Conservation (phyloP, 208 protist species). For the Crithidia fasciculata region DNA sequence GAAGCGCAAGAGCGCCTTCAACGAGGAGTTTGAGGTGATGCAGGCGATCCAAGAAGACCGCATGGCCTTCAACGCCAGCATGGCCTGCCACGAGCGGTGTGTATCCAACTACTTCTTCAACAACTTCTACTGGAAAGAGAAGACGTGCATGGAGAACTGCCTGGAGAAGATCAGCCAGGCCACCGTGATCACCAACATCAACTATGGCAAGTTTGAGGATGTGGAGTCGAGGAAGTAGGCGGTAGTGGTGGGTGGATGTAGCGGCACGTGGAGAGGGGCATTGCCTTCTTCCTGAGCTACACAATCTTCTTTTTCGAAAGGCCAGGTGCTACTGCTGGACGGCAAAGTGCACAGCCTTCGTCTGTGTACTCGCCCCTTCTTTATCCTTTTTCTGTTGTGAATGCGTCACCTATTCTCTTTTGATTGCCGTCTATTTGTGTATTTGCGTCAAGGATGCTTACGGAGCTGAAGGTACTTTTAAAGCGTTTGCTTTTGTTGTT, state of each 20-base stretch:
- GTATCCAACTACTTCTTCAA: conserved; percentile 82
- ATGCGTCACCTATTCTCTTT: background rate
- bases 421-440: background rate
- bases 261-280: no score
- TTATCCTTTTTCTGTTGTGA: background rate
- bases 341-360: no score
- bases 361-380: background rate
- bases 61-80: conserved; percentile 76
- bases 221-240: conserved; percentile 23
- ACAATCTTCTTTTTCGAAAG: no score
- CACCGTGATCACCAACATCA: conserved; percentile 86
- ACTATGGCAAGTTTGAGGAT: conserved; percentile 84
- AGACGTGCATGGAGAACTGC: conserved; percentile 89
- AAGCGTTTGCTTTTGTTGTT: background rate
- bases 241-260: background rate
- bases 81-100: conserved; percentile 85
- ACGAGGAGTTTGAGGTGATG: conserved; percentile 85
- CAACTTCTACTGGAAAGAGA: conserved; percentile 76
- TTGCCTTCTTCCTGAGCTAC: no score
- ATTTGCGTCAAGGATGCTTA: background rate
- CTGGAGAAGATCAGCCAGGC: conserved; percentile 88
- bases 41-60: conserved; percentile 89
- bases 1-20: conserved; percentile 57
- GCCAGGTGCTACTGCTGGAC: no score
- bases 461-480: background rate